Evolutionary conservation across 2,329 filamentous ascomycete genomes (phyloP), one percentile per base, ranked within the genome.

Genomic region (Plenodomus lindquistii): DNA sequence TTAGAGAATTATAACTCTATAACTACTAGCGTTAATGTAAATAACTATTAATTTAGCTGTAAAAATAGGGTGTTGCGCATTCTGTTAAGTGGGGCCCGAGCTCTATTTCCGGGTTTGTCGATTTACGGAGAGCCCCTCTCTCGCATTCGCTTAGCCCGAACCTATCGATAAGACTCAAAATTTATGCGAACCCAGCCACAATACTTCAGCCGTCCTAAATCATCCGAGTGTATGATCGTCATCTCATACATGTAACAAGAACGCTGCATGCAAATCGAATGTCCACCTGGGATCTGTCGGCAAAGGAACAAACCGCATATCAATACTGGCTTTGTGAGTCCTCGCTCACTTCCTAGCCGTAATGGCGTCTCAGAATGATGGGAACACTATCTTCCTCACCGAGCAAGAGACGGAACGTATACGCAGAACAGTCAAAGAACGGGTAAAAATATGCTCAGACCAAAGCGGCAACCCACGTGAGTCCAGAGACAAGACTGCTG

Each of bases 371-470:
- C 43, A 52, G 24, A 46, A 54, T 16, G 48, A 58, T 2, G 9
- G 27, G 4, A 62, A 63, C 38, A 67, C 61, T 2, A 60, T 67
- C 16, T 65, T 59, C 11, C 46, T 67, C 18, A 64, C 63, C 5
- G 62, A 65, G 44, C 47, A 64, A 54, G 63, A 67, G 34, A 52
- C 55, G 40, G 59, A 60, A 20, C 60, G 62, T 38, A 67, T 67
- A 27, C 55, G 54, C 21, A 57, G 39, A n/a, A 63, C 57, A 9
- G 55, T 64, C 29, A 57, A 57, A 37, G 52, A 54, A 4, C 48
- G 59, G 21, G 6, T 62, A 0, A 53, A 57, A 27, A 58, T 50
- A 46, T 59, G 53, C 35, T 48, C 52, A 9, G 56, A 63, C 39
- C 40, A 55, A 17, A 42, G 35, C 29, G 59, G 57, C 16, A 52